Evolutionary conservation across 192 early-diverging fungal species (phyloP), one percentile per base, ranked within the genome.

Genomic region (Backusella liffmaniae): DNA sequence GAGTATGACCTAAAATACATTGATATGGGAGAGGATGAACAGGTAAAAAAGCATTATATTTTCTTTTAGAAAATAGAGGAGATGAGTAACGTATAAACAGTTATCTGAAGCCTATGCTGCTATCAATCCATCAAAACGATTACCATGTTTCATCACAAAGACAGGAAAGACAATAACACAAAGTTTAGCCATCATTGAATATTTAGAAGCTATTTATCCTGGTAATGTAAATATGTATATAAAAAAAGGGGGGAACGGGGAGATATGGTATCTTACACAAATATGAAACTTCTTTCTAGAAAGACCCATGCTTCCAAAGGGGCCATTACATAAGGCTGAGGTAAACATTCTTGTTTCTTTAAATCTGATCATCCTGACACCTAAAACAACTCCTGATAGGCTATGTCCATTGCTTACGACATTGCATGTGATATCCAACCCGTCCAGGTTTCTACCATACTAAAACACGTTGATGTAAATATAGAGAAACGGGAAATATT

Each of bases 391-490:
- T 32, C 32, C 2, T 18, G 8, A 66, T 76, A 91, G 73, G 92
- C 95, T 26, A 88, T 95, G 30, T 84, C 91, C 0, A 85, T 98
- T 67, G 86, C 91, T 15, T 82, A 84, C 51, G 80, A 89, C 12
- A 91, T 98, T 30, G 88, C 89, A 37, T 85, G 91, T 80, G 97
- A 96, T 74, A 96, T 91, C 59, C 95, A 96, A 75, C 97, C 97
- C 13, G 71, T 96, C 35, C 91, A 95, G 75, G 96, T 96, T 83
- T 76, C 94, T 74, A 75, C 87, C 35, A 89, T 98, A 1, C 74
- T 94, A 74, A 85, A 85, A 16, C 84, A 92, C 66, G 82, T 92
- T 13, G 88, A 86, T 56, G 65, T 78, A 21, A 83, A 89, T n/a
- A 16, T 72, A 80, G 76, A 85, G 70, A 76, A 82, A 74, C 79